Conservation (phyloP, 495 filamentous ascomycete species). For the Letharia lupina region DNA sequence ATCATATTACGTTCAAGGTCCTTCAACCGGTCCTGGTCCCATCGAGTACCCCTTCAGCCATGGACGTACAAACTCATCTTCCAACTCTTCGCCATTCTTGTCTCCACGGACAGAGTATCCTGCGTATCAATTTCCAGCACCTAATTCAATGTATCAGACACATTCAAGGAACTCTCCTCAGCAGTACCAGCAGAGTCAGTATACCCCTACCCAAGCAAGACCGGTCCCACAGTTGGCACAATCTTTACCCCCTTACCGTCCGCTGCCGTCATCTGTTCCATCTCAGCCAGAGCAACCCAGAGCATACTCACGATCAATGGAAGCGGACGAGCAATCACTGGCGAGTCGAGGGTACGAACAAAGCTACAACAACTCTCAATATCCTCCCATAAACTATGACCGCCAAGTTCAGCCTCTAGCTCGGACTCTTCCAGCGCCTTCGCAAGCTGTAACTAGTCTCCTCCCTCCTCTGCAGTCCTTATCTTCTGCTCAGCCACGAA, state of each 20-base stretch:
- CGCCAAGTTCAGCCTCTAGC: conserved; percentile 9
- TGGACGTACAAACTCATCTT: conserved; percentile 21
- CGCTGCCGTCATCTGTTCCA: conserved; percentile 4
- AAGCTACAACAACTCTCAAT: conserved; percentile 5
- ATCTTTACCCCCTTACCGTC: conserved; percentile 17
- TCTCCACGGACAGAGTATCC: conserved; percentile 20
- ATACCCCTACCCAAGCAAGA: conserved; percentile 9
- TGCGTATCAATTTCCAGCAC: conserved; percentile 6
- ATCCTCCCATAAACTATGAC: conserved; percentile 12
- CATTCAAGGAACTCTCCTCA: conserved; percentile 14
- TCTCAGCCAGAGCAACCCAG: conserved; percentile 10
- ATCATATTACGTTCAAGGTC: conserved; percentile 17
- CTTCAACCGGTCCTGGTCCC: conserved; percentile 12
- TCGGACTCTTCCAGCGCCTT: conserved; percentile 17
- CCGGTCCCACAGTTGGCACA: conserved; percentile 19
- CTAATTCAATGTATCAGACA: conserved; percentile 17
- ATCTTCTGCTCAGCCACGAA: conserved; percentile 11
- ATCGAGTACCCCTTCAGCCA: conserved; percentile 20
- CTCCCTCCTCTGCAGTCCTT: conserved; percentile 22
- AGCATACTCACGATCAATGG: conserved; percentile 9
- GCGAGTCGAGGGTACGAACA: conserved; percentile 7
- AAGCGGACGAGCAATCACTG: conserved; percentile 14
- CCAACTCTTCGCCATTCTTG: conserved; percentile 25
- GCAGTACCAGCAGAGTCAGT: conserved; percentile 18
- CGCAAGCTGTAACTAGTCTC: conserved; percentile 12